Base-by-base conservation (phyloP, 805 yeast species). In the Tetrapisispora arboricola region DNA sequence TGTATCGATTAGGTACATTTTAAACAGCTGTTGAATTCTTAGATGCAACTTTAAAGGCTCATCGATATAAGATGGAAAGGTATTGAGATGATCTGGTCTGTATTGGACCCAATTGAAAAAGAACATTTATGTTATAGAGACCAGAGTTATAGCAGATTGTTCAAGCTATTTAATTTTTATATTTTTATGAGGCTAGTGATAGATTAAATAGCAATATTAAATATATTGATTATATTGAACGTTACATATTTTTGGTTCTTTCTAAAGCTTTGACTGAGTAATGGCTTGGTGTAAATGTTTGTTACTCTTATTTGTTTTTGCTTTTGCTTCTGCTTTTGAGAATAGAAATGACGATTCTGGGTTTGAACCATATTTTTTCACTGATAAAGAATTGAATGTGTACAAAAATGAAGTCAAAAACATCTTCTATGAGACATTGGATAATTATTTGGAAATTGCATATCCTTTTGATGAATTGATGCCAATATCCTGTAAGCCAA, bases 391-490 rank as follows among this genome's bases (percentile, higher is more conserved):
- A 39, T 43, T 67, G 13, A 17, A 36, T 6, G 31, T 43, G 2
- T 54, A 65, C 16, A 60, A 61, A 48, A 54, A 66, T 12, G 75
- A 77, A 46, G 75, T 90, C 0, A 64, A 58, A 42, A 53, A 58
- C 2, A 64, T 87, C 26, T 85, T 88, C 49, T 61, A 76, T 41
- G 90, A 82, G 60, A 92, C 83, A 0, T 83, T 90, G 82, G 53
- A 68, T 40, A 70, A 78, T 10, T 88, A 88, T 57, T 65, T 82
- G 65, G 57, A 61, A 1, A 53, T 70, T 51, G 97, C 84, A 0
- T 85, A 73, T 50, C 96, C 96, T 0, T 73, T 65, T 19, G 97
- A 88, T 59, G 94, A 87, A 54, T 75, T 88, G 8, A 62, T 70
- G 27, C 96, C 97, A 0, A 51, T 84, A 11, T 58, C 80, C 0